Evolutionary conservation across 345 rosid genomes (phyloP), one percentile per base, ranked within the genome.

Genomic region (Lepidium didymum): DNA sequence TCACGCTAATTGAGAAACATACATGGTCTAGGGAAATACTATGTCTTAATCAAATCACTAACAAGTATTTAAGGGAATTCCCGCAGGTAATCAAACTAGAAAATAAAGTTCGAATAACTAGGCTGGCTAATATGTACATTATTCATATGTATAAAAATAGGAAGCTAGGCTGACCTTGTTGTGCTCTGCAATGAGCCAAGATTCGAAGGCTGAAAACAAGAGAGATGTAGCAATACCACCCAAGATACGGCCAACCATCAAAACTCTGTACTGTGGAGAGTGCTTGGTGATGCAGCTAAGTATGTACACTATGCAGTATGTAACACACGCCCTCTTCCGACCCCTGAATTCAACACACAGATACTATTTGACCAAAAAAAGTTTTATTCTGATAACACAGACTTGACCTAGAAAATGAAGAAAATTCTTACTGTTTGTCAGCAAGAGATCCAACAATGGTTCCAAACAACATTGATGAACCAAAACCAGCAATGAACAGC

Each of bases 181-280:
- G 81, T 90, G 98, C 67, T 93, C 98, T 6, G 98, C 98, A 71
- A 93, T 96, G 55, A 93, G 98, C 98, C 98, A 93, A 27, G 97
- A 93, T 78, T 88, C 97, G 58, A 93, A 93, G 18, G 98, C 86
- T 27, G 97, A 93, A 72, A 85, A 86, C 36, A 93, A 78, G 15
- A 92, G 84, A 70, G 98, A 92, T 70, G 97, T 92, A 41, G 98
- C 98, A 47, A 92, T 88, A 75, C 98, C 98, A 63, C 98, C 98
- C 84, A 92, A 81, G 15, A 93, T 73, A 62, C 98, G 96, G 40
- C 98, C 98, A 45, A 92, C 35, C 98, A 92, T 92, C 79, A 92
- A 77, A 65, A 92, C 84, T 78, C 73, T 90, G 86, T 92, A 90
- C 65, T 88, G 82, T 59, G 98, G 94, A 78, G 96, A 92, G 65